These are phyloP conservation scores for Colletotrichum sp. DNA, from an alignment of 2,329 filamentous ascomycete species.

Conservation along the genomic window DNA sequence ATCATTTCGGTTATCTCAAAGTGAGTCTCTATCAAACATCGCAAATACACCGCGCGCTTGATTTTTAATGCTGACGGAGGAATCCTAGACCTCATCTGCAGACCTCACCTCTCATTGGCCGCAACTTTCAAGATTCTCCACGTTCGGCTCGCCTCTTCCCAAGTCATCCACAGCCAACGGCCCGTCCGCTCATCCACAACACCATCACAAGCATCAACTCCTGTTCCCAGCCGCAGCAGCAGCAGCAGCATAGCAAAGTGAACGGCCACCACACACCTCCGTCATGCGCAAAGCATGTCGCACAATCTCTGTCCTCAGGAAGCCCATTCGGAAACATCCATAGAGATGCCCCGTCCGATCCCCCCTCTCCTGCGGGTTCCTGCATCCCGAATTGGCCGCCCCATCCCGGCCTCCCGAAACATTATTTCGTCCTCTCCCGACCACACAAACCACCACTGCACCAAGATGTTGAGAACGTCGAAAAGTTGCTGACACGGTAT, in stretches of 20 bases:
- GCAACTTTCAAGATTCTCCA: neutral
- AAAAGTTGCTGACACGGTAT: neutral
- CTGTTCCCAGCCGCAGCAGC: neutral
- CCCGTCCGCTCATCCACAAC: neutral
- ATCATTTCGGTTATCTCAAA: neutral
- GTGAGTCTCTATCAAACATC: neutral
- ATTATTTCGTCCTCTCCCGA: neutral
- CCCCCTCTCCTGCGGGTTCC: slow-evolving; percentile 1
- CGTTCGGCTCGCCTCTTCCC: neutral
- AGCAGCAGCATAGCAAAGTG: neutral
- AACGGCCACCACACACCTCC: neutral
- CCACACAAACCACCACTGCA: neutral
- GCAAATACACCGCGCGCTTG: neutral
- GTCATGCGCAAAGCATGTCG: neutral
- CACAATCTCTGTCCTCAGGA: neutral
- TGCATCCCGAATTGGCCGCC: neutral
- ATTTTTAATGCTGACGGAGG: neutral
- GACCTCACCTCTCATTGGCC: neutral
- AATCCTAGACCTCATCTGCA: neutral
- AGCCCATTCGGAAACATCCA: neutral
- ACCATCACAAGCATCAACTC: neutral
- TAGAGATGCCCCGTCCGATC: neutral
- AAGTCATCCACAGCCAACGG: neutral
- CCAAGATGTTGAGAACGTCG: neutral
- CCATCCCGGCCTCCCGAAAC: slow-evolving; percentile 8